Evolutionary conservation across 208 protist species (phyloP), one percentile per base, ranked within the genome.

Genomic region (Trypanosoma grayi): DNA sequence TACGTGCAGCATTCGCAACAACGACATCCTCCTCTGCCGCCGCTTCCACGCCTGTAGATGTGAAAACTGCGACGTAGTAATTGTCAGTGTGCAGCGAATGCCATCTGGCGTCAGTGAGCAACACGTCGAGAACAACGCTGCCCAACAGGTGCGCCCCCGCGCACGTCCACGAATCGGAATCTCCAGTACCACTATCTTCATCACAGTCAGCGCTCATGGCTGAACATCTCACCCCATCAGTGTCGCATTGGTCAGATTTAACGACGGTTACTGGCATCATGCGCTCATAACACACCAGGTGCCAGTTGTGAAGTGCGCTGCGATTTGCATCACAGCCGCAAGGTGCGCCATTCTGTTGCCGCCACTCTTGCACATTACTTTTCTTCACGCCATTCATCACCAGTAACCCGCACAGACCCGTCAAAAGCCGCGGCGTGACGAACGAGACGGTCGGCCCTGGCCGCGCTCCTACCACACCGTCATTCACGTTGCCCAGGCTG

Each of bases 91-190:
- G 13, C 13, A 72, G 30, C 6, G 57, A 37, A 5, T 46, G 2
- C 66, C 56, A 65, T 8, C 31, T 48, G 33, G n/a, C 22, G 20
- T 65, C 66, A 34, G 22, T 60, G 16, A 60, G 16, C 30, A 72
- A 34, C n/a, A 72, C 34, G 40, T 65, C 57, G 39, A 65, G 58
- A 0, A 72, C 58, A 31, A 72, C 40, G 45, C 66, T 72, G 22
- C 66, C 66, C 2, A 72, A 24, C 24, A 70, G 41, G 14, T 58
- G 48, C 34, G 28, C 28, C 2, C 37, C 39, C 24, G 34, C 56
- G n/a, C 16, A 16, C 1, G 13, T 50, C n/a, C n/a, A n/a, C 22
- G 14, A 24, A 0, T 14, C 24, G 0, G 24, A 3, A 46, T 31
- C 11, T 28, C 6, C 31, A 27, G 14, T 33, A 54, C 16, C 20